These are phyloP conservation scores for Chlorella vulgaris DNA, from an alignment of 139 green algal genomes.

Conservation along the genomic window DNA sequence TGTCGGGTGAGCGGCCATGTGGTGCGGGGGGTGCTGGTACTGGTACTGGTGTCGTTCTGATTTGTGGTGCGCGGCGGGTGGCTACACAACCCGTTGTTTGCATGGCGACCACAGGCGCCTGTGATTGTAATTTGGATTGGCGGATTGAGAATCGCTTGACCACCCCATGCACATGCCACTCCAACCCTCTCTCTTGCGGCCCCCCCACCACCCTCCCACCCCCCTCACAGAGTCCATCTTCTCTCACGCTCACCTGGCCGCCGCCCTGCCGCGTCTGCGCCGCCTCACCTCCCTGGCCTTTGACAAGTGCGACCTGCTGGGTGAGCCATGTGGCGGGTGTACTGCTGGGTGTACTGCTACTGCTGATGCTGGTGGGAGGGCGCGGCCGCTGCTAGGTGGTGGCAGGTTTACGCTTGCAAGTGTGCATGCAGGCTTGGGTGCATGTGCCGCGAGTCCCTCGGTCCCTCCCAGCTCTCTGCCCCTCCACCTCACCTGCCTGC, in stretches of 20 bases:
- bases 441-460: background rate
- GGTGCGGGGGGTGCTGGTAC: background rate
- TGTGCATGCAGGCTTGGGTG: background rate
- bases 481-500: background rate
- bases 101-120: too few species aligned
- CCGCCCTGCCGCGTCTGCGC: constrained; percentile 10
- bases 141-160: too few species aligned
- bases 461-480: background rate
- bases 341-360: background rate
- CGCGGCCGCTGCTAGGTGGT: too few species aligned
- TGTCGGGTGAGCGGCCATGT: background rate
- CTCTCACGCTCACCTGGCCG: background rate
- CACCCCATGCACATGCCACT: background rate
- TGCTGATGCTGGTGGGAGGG: too few species aligned
- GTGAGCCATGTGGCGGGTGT: background rate
- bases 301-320: constrained; percentile 21
- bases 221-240: constrained; percentile 10
- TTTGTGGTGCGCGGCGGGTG: too few species aligned
- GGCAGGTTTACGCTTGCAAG: too few species aligned
- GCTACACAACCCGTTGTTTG: too few species aligned
- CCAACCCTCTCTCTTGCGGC: background rate
- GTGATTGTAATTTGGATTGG: too few species aligned
- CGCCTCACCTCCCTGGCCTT: constrained; percentile 21
- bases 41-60: too few species aligned
- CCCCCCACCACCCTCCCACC: background rate